Evolutionary conservation across 192 early-diverging fungal genomes (phyloP), one percentile per base, ranked within the genome.

Genomic region (Mortierella claussenii): DNA sequence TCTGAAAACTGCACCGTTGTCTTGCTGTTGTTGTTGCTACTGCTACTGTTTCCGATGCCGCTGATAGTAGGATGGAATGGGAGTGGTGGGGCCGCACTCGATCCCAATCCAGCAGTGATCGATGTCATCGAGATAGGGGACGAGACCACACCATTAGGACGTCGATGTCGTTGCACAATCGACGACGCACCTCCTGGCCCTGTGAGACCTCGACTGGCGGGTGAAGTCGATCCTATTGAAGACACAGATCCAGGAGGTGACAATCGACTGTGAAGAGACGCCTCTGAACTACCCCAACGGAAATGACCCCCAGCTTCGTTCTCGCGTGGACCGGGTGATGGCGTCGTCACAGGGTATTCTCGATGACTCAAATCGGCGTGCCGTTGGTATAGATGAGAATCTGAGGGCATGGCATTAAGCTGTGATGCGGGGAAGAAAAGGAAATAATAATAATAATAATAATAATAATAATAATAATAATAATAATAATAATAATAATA

Each of bases 1-100:
- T 76, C 73, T 11, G 73, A 76, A 26, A 76, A 76, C 18, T 76
- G 73, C 0, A 76, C 59, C 0, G 65, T 76, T 12, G 49, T 66
- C 73, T 67, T 76, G 31, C 50, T 65, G 17, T 48, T 48, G 30
- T 15, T 17, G 18, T 32, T 53, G n/a, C n/a, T n/a, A n/a, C n/a
- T n/a, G n/a, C n/a, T n/a, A n/a, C 50, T 65, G 17, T 48, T 48
- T 8, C 28, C 18, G 18, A 18, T 53, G 28, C 50, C 50, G 50
- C 27, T 18, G 4, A 2, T 18, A 31, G 30, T 6, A 31, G 55
- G 5, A 7, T 24, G 51, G 2, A 12, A 2, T 46, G 63, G 63
- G 1, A 54, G 9, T 18, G 65, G 20, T 17, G 55, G 45, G 18
- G 23, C 43, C 20, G 34, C 26, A 10, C 43, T 27, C 30, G 30